phyloP scores from a whole-genome alignment of 495 filamentous ascomycete species.

The Trichodelitschia bisporula region DNA sequence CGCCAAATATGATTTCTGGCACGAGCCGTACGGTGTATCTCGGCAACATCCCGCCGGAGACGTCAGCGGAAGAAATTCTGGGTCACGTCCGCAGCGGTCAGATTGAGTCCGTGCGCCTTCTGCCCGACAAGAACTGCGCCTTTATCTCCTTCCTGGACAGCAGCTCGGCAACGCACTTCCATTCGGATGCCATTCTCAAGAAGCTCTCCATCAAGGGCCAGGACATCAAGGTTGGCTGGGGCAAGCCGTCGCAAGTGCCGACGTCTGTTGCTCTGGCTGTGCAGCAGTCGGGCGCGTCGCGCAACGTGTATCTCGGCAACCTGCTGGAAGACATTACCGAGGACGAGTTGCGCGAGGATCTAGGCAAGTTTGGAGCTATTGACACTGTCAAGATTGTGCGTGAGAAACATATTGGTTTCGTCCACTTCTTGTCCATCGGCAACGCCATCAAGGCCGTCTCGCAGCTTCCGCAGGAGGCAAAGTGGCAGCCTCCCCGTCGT shows the following conservation, averaged over 20 bases:
- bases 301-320: constrained; percentile 94
- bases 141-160: constrained; percentile 98
- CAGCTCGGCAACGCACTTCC: constrained; percentile 92
- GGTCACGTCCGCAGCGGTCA: constrained; percentile 93
- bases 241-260: constrained; percentile 92
- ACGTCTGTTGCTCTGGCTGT: constrained; percentile 91
- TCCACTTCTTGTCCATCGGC: constrained; percentile 91
- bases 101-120: constrained; percentile 87
- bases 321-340: constrained; percentile 73
- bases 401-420: constrained; percentile 95
- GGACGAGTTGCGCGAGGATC: constrained; percentile 79
- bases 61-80: constrained; percentile 91
- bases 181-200: constrained; percentile 98
- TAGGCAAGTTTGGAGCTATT: constrained; percentile 88
- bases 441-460: constrained; percentile 98
- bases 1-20: constrained; percentile 57
- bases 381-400: constrained; percentile 95
- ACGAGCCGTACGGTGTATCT: constrained; percentile 93
- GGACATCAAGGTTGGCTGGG: constrained; percentile 99
- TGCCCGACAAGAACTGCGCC: constrained; percentile 98
- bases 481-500: constrained; percentile 85
- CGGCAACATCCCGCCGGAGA: constrained; percentile 94
- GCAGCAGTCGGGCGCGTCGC: constrained; percentile 91
- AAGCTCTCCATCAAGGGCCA: constrained; percentile 94
- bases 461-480: constrained; percentile 83